These are phyloP conservation scores for Physaria fendleri DNA, from an alignment of 345 rosid genomes.

Conservation along the genomic window DNA sequence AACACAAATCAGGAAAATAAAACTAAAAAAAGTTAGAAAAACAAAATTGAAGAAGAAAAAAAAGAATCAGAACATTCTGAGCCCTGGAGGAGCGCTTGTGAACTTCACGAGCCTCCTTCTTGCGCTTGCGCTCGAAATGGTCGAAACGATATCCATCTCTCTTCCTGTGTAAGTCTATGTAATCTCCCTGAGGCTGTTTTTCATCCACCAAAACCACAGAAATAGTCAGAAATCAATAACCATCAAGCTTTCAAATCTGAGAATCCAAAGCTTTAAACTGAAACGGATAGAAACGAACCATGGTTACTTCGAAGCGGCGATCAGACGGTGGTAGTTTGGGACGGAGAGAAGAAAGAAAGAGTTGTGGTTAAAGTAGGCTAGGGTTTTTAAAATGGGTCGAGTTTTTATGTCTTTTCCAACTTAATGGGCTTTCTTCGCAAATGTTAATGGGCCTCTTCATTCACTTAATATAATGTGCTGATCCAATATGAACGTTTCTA, in stretches of 20 bases:
- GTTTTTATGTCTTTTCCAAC: not conserved
- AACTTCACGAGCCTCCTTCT: constrained; percentile 87
- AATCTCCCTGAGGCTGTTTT: constrained; percentile 87
- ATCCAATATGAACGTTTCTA: too few relatives aligned
- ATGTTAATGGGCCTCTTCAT: not conserved
- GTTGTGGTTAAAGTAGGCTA: not conserved
- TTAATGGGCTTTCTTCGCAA: not conserved
- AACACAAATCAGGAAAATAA: not conserved
- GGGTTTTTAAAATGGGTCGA: constrained; percentile 17
- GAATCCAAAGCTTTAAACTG: not conserved
- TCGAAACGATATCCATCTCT: constrained; percentile 76
- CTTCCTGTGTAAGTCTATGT: constrained; percentile 78
- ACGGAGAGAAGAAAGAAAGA: not conserved
- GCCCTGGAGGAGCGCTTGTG: constrained; percentile 72
- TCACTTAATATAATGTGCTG: too few relatives aligned
- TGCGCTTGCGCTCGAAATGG: constrained; percentile 74
- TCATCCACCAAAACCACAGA: constrained; percentile 4
- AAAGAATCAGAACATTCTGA: constrained; percentile 38
- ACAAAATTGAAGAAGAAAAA: not conserved
- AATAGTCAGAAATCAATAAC: not conserved
- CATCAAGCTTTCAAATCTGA: not conserved
- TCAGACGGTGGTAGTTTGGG: not conserved
- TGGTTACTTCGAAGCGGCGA: constrained; percentile 5
- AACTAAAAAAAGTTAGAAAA: not conserved
- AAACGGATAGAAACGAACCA: constrained; percentile 20